Conservation (phyloP, 2,329 filamentous ascomycete genomes). For the Ophiocordyceps camponoti-floridani region DNA sequence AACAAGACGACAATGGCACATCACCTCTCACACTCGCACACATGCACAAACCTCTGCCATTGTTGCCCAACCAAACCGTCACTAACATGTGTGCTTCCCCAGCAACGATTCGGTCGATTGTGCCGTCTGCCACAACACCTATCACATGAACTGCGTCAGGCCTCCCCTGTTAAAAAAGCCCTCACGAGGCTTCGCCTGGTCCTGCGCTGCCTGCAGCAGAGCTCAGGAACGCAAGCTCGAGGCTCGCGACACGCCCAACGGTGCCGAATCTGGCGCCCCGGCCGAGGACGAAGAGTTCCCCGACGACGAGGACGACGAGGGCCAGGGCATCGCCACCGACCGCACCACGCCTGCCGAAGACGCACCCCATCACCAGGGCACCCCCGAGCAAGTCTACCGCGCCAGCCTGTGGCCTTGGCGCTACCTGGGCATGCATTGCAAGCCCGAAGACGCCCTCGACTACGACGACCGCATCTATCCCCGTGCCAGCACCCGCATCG, state of each 20-base stretch:
- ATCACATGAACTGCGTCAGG: slow-evolving; percentile 96
- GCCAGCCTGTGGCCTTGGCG: slow-evolving; percentile 92
- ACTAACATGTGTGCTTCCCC: slow-evolving; percentile 7
- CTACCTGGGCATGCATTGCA: slow-evolving; percentile 89
- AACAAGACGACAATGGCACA: too few relatives aligned
- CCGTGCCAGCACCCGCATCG: slow-evolving; percentile 79
- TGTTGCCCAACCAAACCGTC: too few relatives aligned
- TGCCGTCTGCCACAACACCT: slow-evolving; percentile 84
- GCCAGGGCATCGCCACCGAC: slow-evolving; percentile 35
- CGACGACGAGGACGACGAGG: slow-evolving; percentile 56
- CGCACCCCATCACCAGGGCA: slow-evolving; percentile 40
- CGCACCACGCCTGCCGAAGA: slow-evolving; percentile 47
- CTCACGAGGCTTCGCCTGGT: slow-evolving; percentile 94
- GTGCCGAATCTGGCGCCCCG: slow-evolving; percentile 50
- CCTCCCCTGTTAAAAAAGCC: slow-evolving; percentile 89
- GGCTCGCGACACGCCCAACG: slow-evolving; percentile 66
- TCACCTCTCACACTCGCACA: background rate
- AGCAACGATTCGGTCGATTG: slow-evolving; percentile 94
- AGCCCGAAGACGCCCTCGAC: slow-evolving; percentile 85
- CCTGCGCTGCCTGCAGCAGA: slow-evolving; percentile 86
- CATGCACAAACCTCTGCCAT: background rate
- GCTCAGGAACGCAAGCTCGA: slow-evolving; percentile 90
- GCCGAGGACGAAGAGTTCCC: slow-evolving; percentile 43
- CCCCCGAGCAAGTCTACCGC: slow-evolving; percentile 77
- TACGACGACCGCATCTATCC: slow-evolving; percentile 97